phyloP scores from a whole-genome alignment of 768 basidiomycete species.

The Leccinum incarnatum region DNA sequence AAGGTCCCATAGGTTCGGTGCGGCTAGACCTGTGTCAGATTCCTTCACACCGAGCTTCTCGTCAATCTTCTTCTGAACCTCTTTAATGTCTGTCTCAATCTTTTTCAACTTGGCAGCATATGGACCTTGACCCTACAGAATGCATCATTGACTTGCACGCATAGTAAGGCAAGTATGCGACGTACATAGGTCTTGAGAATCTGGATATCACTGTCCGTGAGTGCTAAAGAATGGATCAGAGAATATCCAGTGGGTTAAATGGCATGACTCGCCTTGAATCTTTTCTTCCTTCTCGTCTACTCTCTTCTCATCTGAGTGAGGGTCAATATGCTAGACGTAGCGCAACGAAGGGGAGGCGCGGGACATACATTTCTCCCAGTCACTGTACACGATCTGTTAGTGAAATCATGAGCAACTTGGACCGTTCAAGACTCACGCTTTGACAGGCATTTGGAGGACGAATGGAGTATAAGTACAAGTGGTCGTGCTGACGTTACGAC shows the following conservation, averaged over 20 bases:
- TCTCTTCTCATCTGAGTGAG: constrained; percentile 73
- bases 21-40: constrained; percentile 94
- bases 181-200: constrained; percentile 97
- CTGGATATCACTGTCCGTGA: constrained; percentile 98
- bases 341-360: neutral
- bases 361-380: constrained; percentile 96
- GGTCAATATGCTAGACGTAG: constrained; percentile 5
- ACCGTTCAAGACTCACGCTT: constrained; percentile 67
- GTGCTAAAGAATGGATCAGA: constrained; percentile 47
- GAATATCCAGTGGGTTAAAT: neutral
- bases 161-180: constrained; percentile 1
- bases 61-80: constrained; percentile 95
- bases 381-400: constrained; percentile 46
- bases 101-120: constrained; percentile 88
- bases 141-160: neutral
- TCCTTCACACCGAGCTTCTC: constrained; percentile 99
- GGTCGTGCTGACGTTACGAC: constrained; percentile 17
- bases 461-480: constrained; percentile 3
- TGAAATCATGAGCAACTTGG: neutral
- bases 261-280: constrained; percentile 66
- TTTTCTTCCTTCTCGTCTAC: constrained; percentile 87
- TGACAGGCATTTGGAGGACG: constrained; percentile 74
- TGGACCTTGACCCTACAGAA: constrained; percentile 89
- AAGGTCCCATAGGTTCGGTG: constrained; percentile 97
- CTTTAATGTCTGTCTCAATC: constrained; percentile 89